A percentile compares a stretch with the other conserved stretches of the same genome.
Evolutionary conservation across 805 yeast species (phyloP).

Genomic region (Starmerella etchellsii): DNA sequence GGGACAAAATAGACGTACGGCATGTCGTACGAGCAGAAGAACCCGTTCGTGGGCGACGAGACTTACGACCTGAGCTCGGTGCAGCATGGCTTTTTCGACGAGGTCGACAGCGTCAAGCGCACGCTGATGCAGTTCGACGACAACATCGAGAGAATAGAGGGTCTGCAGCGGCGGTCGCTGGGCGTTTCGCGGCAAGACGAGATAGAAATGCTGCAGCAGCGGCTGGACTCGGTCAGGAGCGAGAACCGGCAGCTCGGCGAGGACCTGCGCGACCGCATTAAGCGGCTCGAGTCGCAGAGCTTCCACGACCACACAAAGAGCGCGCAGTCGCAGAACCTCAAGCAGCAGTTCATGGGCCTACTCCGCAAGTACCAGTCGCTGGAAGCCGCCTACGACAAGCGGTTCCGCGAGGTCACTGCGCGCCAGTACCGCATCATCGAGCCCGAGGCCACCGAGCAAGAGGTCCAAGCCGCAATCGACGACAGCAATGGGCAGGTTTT

Average conservation of each 20-base stretch:
- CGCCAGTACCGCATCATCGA: constrained; percentile 74
- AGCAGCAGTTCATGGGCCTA: constrained; percentile 69
- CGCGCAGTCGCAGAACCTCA: constrained; percentile 80
- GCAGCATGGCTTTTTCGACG: constrained; percentile 47
- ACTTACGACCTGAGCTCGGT: constrained; percentile 15
- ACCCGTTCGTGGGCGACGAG: constrained; percentile 15
- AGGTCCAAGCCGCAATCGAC: constrained; percentile 72
- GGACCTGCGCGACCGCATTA: constrained; percentile 61
- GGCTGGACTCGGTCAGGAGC: constrained; percentile 59
- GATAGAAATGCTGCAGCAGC: constrained; percentile 53
- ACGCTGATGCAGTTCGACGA: constrained; percentile 58
- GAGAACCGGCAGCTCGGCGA: constrained; percentile 70
- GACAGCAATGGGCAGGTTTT: constrained; percentile 77
- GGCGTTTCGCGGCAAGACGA: constrained; percentile 61
- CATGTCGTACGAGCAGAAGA: constrained; percentile 6
- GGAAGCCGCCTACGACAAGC: constrained; percentile 75
- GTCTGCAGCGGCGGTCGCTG: constrained; percentile 55
- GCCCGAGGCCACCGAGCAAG: constrained; percentile 47
- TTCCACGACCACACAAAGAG: constrained; percentile 56
- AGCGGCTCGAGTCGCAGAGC: constrained; percentile 48
- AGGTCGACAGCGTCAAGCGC: constrained; percentile 53
- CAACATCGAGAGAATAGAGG: constrained; percentile 54
- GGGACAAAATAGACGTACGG: too few relatives aligned
- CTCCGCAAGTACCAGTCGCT: constrained; percentile 77
- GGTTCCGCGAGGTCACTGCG: constrained; percentile 74